phyloP scores from a whole-genome alignment of 441 rosid genomes.

The Gossypium schwendimanii region DNA sequence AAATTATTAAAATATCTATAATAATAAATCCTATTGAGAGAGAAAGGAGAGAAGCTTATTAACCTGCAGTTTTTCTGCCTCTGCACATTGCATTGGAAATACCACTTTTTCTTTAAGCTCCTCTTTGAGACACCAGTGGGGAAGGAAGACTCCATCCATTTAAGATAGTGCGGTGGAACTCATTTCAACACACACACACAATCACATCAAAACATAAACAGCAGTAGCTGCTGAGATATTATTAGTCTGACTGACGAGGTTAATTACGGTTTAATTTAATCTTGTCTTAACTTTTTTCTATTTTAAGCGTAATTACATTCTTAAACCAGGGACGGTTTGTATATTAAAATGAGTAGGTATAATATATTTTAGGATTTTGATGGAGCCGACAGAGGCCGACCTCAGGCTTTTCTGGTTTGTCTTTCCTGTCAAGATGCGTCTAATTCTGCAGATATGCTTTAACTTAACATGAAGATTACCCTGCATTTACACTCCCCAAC shows the following conservation, averaged over 20 bases:
- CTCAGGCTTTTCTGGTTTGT: background rate
- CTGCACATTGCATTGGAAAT: slow-evolving; percentile 32
- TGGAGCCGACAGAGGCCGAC: background rate
- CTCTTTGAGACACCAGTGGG: background rate
- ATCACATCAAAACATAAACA: background rate
- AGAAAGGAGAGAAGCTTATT: slow-evolving; percentile 11
- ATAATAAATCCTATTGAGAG: background rate
- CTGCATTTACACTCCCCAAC: background rate
- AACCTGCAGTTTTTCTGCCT: slow-evolving; percentile 30
- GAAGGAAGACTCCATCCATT: background rate
- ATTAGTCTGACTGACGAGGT: background rate
- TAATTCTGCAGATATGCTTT: no score
- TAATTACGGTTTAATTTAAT: background rate
- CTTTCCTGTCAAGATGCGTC: background rate
- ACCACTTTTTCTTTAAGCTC: slow-evolving; percentile 2
- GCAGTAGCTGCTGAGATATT: background rate
- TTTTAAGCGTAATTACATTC: background rate
- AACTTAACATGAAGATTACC: no score
- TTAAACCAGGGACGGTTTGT: background rate
- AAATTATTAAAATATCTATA: background rate
- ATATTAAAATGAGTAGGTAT: no score
- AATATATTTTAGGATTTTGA: background rate
- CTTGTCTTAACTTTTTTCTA: background rate
- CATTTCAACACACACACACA: background rate
- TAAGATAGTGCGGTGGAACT: background rate